Base-by-base conservation (phyloP, 1,139 yeast species). In the Saccharomyces uvarum region DNA sequence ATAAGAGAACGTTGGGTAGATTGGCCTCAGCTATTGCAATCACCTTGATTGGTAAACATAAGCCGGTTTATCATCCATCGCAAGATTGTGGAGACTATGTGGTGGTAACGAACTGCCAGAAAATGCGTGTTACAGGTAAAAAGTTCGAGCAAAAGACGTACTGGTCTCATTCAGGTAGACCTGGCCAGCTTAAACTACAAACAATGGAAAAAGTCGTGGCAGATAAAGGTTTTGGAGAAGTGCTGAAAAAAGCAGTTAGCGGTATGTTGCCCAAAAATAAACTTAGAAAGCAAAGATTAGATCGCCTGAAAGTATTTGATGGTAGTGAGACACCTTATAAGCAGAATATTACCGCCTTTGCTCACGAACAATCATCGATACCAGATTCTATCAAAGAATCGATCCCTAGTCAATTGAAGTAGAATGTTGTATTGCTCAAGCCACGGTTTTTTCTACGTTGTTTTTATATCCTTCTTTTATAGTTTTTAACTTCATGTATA, bases 251-350 rank as follows among this genome's bases (percentile, higher is more conserved):
- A 65, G 98, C 99, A 0, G 99, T 93, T 7, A 85, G 88, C 61
- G 96, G 96, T 56, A 93, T 93, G 99, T 77, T 93, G 56, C 99
- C 99, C 47, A 90, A 89, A 74, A 91, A 93, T 71, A 83, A 85
- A 67, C 80, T 86, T 61, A 81, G 98, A 70, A 81, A 86, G 65
- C 76, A 77, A 29, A 82, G 99, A 69, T 73, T 93, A 69, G 95
- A 83, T 50, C 82, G 99, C 67, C 77, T 93, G 60, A 90, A 88
- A 73, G 81, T 88, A 0, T 88, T 79, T 69, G 98, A 95, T 65
- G 97, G 95, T 41, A 83, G 89, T 56, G 87, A 85, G 56, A 88
- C 88, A 70, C 97, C 97, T 21, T 91, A 88, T 70, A 82, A 81
- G 60, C 80, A 84, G 61, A 93, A 93, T 68, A 77, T 93, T 60